Evolutionary conservation across 352 stramenopile genomes (phyloP).

Genomic region (Globisporangium middletonii): DNA sequence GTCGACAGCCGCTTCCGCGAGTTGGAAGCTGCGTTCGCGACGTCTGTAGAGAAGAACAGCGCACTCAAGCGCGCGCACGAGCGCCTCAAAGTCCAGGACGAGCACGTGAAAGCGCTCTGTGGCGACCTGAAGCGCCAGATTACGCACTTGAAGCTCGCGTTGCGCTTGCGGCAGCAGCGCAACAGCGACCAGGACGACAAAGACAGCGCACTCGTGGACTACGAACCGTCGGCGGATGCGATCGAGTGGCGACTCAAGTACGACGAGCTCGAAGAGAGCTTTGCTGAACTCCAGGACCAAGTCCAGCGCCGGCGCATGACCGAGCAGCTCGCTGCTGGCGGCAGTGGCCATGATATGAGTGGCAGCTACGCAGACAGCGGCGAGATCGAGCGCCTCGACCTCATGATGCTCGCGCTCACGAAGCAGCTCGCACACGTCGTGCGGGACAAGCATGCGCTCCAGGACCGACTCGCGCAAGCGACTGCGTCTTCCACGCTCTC

Average conservation of each 20-base stretch:
- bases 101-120: slow-evolving; percentile 45
- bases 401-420: slow-evolving; percentile 55
- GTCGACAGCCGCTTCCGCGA: slow-evolving; percentile 46
- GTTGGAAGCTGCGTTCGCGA: slow-evolving; percentile 55
- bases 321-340: slow-evolving; percentile 3
- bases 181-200: slow-evolving; percentile 5
- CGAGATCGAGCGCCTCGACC: slow-evolving; percentile 57
- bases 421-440: slow-evolving; percentile 65
- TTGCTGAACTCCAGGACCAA: slow-evolving; percentile 44
- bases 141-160: slow-evolving; percentile 50
- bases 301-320: slow-evolving; percentile 19
- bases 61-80: slow-evolving; percentile 47
- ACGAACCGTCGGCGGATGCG: slow-evolving; percentile 60
- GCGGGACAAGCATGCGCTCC: slow-evolving; percentile 70
- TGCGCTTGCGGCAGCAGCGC: slow-evolving; percentile 22
- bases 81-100: slow-evolving; percentile 44
- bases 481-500: slow-evolving; percentile 9
- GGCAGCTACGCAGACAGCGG: slow-evolving; percentile 3
- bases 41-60: slow-evolving; percentile 53
- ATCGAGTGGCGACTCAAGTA: slow-evolving; percentile 84
- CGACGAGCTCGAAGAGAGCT: slow-evolving; percentile 67
- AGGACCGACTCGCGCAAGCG: slow-evolving; percentile 28
- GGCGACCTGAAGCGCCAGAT: slow-evolving; percentile 52
- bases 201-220: slow-evolving; percentile 21
- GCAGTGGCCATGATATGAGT: background rate